phyloP scores from a whole-genome alignment of 1,284 basidiomycete species.

The Puccinia horiana region DNA sequence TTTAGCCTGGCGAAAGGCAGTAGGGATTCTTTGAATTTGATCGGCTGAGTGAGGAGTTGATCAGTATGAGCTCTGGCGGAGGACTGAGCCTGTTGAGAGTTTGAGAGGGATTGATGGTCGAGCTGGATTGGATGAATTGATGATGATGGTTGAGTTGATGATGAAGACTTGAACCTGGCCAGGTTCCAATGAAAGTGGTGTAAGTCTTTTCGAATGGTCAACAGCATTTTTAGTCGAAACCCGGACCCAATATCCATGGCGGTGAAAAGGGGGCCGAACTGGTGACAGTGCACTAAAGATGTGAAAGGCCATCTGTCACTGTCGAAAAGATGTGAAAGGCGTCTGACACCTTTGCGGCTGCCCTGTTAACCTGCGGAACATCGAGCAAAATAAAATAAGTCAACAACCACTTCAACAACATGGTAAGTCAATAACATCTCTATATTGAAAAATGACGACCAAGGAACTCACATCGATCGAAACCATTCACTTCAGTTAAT shows the following conservation, averaged over 20 bases:
- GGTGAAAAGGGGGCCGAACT: no score
- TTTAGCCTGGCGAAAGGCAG: conserved; percentile 1
- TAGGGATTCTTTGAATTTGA: conserved; percentile 4
- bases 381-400: no score
- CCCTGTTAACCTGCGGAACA: no score
- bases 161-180: conserved; percentile 3
- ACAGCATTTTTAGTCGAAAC: neutral
- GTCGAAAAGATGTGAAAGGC: neutral
- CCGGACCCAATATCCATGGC: no score
- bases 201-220: neutral
- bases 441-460: no score
- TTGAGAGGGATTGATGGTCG: neutral
- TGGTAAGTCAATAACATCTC: neutral
- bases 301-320: no score
- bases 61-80: conserved; percentile 10
- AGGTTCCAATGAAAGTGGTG: no score
- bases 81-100: conserved; percentile 20
- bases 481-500: conserved; percentile 68
- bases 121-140: neutral
- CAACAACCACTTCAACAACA: neutral
- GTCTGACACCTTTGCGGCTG: neutral
- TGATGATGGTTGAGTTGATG: neutral
- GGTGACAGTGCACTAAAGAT: no score
- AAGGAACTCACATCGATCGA: neutral
- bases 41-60: neutral